Conservation (phyloP, 192 early-diverging fungal genomes). For the Entomortierella chlamydospora region DNA sequence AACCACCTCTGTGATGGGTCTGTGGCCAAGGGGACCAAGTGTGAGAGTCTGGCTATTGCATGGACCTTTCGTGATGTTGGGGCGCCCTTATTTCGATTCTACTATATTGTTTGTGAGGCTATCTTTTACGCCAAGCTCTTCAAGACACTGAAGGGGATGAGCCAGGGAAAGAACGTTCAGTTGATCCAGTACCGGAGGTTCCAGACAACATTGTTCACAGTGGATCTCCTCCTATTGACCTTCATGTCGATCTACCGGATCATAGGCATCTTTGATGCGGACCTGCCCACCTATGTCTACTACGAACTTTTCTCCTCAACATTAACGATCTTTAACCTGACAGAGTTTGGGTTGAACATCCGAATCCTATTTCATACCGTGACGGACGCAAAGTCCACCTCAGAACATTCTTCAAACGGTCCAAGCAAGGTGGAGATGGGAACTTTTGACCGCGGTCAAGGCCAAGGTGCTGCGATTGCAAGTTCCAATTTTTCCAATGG, state of each 20-base stretch:
- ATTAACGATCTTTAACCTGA: constrained; percentile 49
- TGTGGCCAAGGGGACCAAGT: constrained; percentile 31
- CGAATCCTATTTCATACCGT: constrained; percentile 42
- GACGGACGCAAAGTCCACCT: constrained; percentile 14
- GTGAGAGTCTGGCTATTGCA: constrained; percentile 22
- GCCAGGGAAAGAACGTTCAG: constrained; percentile 13
- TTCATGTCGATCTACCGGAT: constrained; percentile 54
- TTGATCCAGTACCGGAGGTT: constrained; percentile 46
- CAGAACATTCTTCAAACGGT: not conserved
- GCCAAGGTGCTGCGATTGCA: not conserved
- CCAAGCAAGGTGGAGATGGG: constrained; percentile 41
- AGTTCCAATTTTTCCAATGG: not conserved
- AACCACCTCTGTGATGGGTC: constrained; percentile 43
- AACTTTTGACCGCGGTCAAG: not conserved
- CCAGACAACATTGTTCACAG: constrained; percentile 49
- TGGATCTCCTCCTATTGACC: constrained; percentile 39
- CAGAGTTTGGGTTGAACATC: constrained; percentile 55
- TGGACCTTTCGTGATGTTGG: constrained; percentile 44
- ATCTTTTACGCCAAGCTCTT: constrained; percentile 53
- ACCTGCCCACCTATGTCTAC: constrained; percentile 48
- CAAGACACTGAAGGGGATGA: constrained; percentile 43
- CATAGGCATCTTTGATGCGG: constrained; percentile 36
- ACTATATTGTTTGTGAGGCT: constrained; percentile 50
- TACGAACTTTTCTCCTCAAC: constrained; percentile 49
- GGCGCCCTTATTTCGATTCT: constrained; percentile 48